Evolutionary conservation across 345 rosid genomes (phyloP), one percentile per base, ranked within the genome.

Genomic region (Salix viminalis): DNA sequence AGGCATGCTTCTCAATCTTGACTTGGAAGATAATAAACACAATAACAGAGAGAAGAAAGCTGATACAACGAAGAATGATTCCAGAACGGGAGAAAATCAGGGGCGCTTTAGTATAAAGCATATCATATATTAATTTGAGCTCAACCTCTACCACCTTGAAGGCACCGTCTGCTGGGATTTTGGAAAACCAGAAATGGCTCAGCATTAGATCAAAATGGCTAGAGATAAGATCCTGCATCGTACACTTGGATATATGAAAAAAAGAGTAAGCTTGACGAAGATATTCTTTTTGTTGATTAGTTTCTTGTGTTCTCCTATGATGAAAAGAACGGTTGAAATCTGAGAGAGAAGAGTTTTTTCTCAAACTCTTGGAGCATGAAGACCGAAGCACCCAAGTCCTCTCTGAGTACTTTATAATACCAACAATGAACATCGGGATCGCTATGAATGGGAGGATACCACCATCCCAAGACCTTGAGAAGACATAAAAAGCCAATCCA

Each of bases 81-180:
- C 91, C 87, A 0, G 6, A 4, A 24, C 44, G 5, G 2, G 76
- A 39, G 70, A 75, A 77, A 24, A 79, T 19, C 6, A 82, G 5
- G 11, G 60, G 34, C 0, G 82, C 84, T 74, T 88, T 88, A 0
- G 91, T 85, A 79, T 48, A 88, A 5, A 85, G 80, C 37, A 76
- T 69, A 36, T 84, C 88, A 39, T 81, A 88, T 52, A 88, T 71
- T 77, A 90, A 82, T 46, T 79, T 69, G 1, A 88, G 86, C 72
- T 84, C 89, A 19, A 75, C 80, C 72, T 85, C 89, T 1, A 86
- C 62, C 32, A 90, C 39, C 13, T 71, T 67, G 65, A 87, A 79
- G 24, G 86, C 90, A 1, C 77, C 77, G 16, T 26, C 69, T 0
- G 86, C 3, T 1, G 0, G 0, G 28, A 44, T 34, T 1, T 8